Evolutionary conservation across 805 yeast species (phyloP).

Genomic region (Yarrowia divulgata): DNA sequence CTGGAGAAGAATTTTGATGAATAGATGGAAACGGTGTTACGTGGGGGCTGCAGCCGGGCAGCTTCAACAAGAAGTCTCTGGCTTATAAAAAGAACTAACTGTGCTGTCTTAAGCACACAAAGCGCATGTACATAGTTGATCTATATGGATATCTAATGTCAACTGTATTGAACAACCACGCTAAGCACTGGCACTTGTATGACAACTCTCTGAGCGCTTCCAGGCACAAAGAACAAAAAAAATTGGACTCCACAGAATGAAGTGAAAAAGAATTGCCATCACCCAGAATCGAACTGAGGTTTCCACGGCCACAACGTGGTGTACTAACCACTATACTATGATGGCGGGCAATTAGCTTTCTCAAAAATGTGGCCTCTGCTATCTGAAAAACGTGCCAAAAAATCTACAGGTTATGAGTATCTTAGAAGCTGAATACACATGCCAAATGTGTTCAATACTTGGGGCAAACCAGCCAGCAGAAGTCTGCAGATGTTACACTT

Average conservation of each 20-base stretch:
- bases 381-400: background rate
- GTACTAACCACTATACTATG: conserved; percentile 55
- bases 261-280: conserved; percentile 44
- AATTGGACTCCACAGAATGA: too few relatives aligned
- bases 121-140: background rate
- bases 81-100: too few relatives aligned
- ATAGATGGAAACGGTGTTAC: background rate
- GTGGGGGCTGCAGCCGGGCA: too few relatives aligned
- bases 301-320: conserved; percentile 54
- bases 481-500: too few relatives aligned
- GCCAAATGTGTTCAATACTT: too few relatives aligned
- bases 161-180: too few relatives aligned
- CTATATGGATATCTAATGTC: background rate
- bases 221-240: too few relatives aligned
- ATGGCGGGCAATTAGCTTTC: conserved; percentile 46
- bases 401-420: too few relatives aligned
- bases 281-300: conserved; percentile 55
- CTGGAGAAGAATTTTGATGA: conserved; percentile 65
- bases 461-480: too few relatives aligned
- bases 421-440: too few relatives aligned
- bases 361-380: background rate
- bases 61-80: background rate
- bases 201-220: background rate
- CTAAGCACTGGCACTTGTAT: background rate
- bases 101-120: too few relatives aligned